Evolutionary conservation across 2,329 filamentous ascomycete genomes (phyloP), one percentile per base, ranked within the genome.

Genomic region (Pseudogymnoascus sp.): DNA sequence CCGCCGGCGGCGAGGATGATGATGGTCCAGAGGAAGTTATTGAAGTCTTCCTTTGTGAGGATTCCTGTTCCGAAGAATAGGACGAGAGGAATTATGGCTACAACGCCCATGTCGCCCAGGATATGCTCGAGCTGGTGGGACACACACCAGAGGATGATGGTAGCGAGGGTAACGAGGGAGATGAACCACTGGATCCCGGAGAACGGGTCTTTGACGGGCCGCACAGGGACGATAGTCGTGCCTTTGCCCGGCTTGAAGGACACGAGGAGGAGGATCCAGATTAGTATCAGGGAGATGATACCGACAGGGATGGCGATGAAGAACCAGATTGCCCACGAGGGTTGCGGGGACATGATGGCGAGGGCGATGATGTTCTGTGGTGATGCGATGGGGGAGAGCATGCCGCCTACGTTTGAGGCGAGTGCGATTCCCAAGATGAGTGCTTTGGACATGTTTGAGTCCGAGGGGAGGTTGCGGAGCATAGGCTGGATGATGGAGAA

Each of bases 11-110:
- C 95, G 19, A 99, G 87, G 71, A 99, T 97, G 76, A 99, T 97
- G 76, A 99, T 99, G 19, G 96, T 99, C 95, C 95, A 99, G 40
- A 97, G 88, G 76, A 99, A 99, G 76, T 99, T 99, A 80, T 99
- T 99, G 75, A 99, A 99, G 77, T 99, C 95, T 77, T 97, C 95
- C 77, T 97, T 99, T 59, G 93, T 97, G 33, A 99, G 81, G 68
- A 97, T 93, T 10, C 95, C 95, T 1, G 92, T 93, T 62, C 95
- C 95, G 71, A 99, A 99, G 82, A 99, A 99, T 44, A 97, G 81
- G 2, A 96, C 89, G 61, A 99, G 88, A 5, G 95, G 95, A 65
- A 99, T 91, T 72, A 99, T 96, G 64, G 95, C 96, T 44, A 99
- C 90, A 62, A 99, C 93, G 62, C 95, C 95, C 95, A 99, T 99